These are phyloP conservation scores for Dentipellis fragilis DNA, from an alignment of 768 basidiomycete species.

Conservation along the genomic window DNA sequence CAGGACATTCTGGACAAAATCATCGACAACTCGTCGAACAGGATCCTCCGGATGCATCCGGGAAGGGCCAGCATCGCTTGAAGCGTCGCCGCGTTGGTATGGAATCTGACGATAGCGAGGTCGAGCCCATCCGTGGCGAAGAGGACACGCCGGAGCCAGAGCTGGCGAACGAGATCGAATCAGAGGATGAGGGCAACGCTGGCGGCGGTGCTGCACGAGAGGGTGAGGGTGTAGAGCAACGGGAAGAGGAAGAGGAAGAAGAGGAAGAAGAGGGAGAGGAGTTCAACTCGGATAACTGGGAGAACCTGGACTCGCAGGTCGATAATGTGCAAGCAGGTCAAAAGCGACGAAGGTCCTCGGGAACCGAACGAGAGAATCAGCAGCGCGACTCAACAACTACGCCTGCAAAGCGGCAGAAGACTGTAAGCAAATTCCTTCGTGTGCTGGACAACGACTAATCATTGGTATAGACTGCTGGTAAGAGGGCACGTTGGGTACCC, in stretches of 20 bases:
- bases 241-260: slow-evolving; percentile 8
- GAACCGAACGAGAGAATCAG: background rate
- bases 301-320: background rate
- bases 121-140: background rate
- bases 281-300: background rate
- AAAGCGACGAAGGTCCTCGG: background rate
- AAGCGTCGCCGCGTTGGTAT: slow-evolving; percentile 1
- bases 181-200: too few relatives aligned
- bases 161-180: too few relatives aligned
- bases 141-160: too few relatives aligned
- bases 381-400: background rate
- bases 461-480: too few relatives aligned
- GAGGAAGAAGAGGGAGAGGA: background rate
- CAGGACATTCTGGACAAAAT: slow-evolving; percentile 6
- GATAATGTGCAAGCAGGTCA: background rate
- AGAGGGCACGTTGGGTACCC: too few relatives aligned
- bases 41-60: slow-evolving; percentile 4
- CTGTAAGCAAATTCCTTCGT: background rate
- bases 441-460: too few relatives aligned
- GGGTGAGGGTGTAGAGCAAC: background rate
- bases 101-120: background rate
- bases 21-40: slow-evolving; percentile 9
- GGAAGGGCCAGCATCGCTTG: slow-evolving; percentile 6
- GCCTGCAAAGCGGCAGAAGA: background rate
- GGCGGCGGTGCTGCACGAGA: background rate